These are phyloP conservation scores for Nemania bipapillata DNA, from an alignment of 2,329 filamentous ascomycete species.

Conservation along the genomic window DNA sequence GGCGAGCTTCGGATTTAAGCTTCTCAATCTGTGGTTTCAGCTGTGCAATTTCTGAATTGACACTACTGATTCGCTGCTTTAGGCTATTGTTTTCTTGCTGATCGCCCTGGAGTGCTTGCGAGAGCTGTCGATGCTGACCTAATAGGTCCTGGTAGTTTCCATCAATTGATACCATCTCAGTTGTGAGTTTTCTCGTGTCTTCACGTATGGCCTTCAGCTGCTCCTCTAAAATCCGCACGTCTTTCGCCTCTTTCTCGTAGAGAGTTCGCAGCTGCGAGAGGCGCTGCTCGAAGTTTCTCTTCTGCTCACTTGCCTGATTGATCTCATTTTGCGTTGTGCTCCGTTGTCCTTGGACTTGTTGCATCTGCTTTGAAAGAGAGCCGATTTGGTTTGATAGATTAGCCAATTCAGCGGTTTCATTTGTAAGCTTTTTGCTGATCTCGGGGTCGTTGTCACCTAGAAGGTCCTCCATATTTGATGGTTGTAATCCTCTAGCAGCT, in stretches of 20 bases:
- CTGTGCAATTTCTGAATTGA: constrained; percentile 84
- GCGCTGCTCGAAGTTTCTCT: constrained; percentile 90
- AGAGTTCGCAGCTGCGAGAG: constrained; percentile 84
- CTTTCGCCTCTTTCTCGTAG: constrained; percentile 93
- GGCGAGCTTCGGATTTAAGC: constrained; percentile 87
- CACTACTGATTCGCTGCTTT: constrained; percentile 85
- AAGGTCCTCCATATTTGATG: constrained; percentile 72
- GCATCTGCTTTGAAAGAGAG: constrained; percentile 90
- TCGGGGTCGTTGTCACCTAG: constrained; percentile 91
- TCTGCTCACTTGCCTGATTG: constrained; percentile 82
- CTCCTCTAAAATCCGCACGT: constrained; percentile 85
- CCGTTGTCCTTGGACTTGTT: constrained; percentile 87
- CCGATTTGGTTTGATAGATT: constrained; percentile 97
- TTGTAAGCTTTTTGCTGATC: constrained; percentile 85
- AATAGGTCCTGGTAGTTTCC: constrained; percentile 83
- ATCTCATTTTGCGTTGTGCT: constrained; percentile 82
- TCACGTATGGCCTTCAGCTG: constrained; percentile 78
- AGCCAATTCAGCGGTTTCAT: constrained; percentile 89
- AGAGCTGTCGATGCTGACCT: constrained; percentile 80
- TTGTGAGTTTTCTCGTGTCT: constrained; percentile 85
- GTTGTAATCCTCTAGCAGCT: constrained; percentile 34
- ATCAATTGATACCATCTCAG: constrained; percentile 85
- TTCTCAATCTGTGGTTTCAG: constrained; percentile 93
- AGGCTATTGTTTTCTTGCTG: constrained; percentile 86
- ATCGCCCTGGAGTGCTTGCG: constrained; percentile 80